phyloP scores from a whole-genome alignment of 1,284 basidiomycete species.

The Trichosporon faecale region DNA sequence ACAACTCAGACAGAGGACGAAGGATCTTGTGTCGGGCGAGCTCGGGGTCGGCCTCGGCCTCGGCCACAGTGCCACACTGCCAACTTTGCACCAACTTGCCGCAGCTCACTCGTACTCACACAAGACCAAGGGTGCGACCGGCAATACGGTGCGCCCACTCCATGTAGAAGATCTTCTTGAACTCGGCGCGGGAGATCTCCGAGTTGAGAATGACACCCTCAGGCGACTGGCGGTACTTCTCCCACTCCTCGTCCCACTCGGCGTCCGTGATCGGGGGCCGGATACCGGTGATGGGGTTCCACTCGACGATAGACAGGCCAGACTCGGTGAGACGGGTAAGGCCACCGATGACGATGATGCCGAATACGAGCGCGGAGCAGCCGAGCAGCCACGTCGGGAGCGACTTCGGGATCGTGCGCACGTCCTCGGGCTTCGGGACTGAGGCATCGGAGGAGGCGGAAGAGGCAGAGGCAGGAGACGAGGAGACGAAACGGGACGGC shows the following conservation, averaged over 20 bases:
- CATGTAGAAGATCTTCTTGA: constrained; percentile 98
- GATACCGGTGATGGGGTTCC: constrained; percentile 89
- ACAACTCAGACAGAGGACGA: not conserved
- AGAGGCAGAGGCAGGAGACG: constrained; percentile 4
- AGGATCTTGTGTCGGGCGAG: not conserved
- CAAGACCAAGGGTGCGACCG: constrained; percentile 81
- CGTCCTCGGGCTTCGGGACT: constrained; percentile 54
- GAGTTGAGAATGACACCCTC: constrained; percentile 92
- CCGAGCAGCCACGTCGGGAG: constrained; percentile 76
- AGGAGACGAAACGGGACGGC: constrained; percentile 17
- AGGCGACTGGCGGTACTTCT: constrained; percentile 91
- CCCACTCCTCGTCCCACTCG: constrained; percentile 87
- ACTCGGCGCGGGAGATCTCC: constrained; percentile 79
- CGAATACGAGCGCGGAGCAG: constrained; percentile 80
- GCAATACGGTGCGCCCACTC: constrained; percentile 96
- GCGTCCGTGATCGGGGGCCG: constrained; percentile 72
- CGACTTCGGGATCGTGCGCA: constrained; percentile 62
- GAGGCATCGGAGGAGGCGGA: constrained; percentile 2
- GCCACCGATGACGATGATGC: constrained; percentile 92
- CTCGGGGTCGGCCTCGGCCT: not conserved
- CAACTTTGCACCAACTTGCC: not conserved
- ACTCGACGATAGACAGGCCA: constrained; percentile 96
- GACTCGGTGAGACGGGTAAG: constrained; percentile 96
- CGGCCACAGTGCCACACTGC: not conserved
- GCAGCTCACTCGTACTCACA: constrained; percentile 35